phyloP scores from a whole-genome alignment of 2,329 filamentous ascomycete genomes.

The Emericellopsis cladophorae region DNA sequence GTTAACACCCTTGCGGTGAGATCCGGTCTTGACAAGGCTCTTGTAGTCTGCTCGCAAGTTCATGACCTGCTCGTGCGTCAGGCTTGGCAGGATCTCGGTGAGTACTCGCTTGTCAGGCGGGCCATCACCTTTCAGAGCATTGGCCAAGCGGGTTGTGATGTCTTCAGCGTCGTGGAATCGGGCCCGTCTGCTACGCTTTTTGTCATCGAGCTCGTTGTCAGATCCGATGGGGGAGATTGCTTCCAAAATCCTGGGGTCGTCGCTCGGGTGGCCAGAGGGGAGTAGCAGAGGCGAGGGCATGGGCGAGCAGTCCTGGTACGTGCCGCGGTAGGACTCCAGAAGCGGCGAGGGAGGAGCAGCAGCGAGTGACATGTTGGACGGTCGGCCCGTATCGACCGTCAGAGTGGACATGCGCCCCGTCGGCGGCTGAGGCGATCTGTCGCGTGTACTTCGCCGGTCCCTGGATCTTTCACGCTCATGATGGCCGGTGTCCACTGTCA shows the following conservation, averaged over 20 bases:
- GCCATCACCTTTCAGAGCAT: conserved; percentile 56
- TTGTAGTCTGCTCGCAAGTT: conserved; percentile 86
- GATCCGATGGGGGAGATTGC: conserved; percentile 39
- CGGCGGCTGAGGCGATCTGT: conserved; percentile 34
- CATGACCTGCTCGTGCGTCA: conserved; percentile 81
- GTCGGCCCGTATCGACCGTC: conserved; percentile 32
- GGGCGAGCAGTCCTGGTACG: conserved; percentile 86
- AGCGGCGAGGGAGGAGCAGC: conserved; percentile 68
- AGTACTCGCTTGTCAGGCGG: conserved; percentile 57
- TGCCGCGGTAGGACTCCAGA: conserved; percentile 84
- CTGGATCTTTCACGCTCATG: conserved; percentile 13
- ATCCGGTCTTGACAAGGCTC: conserved; percentile 67
- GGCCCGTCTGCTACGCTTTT: conserved; percentile 42
- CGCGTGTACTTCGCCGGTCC: conserved; percentile 22
- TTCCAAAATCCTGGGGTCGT: conserved; percentile 28
- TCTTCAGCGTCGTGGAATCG: conserved; percentile 77
- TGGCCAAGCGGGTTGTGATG: conserved; percentile 64
- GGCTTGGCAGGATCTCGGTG: conserved; percentile 70
- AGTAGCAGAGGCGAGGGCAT: conserved; percentile 75
- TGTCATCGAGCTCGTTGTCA: conserved; percentile 26
- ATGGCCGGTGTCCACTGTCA: conserved; percentile 9
- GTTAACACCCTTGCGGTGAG: conserved; percentile 65
- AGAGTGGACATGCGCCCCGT: conserved; percentile 38
- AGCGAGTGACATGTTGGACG: conserved; percentile 29
- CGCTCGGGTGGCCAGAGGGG: conserved; percentile 27